A percentile compares a stretch with the other conserved stretches of the same genome.
Evolutionary conservation across 495 filamentous ascomycete species (phyloP).

Genomic region (Acidiella bohemica): DNA sequence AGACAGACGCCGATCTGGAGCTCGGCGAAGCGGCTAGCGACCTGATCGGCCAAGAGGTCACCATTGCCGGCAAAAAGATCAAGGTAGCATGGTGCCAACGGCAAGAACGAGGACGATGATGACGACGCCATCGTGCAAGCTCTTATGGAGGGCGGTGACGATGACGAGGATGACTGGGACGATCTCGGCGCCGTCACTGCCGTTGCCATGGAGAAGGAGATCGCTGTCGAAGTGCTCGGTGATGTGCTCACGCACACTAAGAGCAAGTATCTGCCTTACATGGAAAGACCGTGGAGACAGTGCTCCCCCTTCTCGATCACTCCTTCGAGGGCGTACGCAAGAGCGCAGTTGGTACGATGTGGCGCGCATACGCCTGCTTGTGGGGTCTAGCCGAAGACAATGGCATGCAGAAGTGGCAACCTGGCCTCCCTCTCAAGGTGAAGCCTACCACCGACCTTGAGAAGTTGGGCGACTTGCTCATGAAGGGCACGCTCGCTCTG

Average conservation of each 20-base stretch:
- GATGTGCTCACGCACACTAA: slow-evolving; percentile 81
- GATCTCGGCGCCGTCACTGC: slow-evolving; percentile 69
- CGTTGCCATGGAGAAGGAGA: slow-evolving; percentile 91
- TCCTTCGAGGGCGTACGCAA: slow-evolving; percentile 87
- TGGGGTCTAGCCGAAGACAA: slow-evolving; percentile 76
- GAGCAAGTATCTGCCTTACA: slow-evolving; percentile 64
- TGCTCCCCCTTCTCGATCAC: slow-evolving; percentile 71
- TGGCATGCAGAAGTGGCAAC: slow-evolving; percentile 68
- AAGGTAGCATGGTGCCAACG: slow-evolving; percentile 48
- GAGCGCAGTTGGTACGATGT: slow-evolving; percentile 75
- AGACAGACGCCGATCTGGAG: slow-evolving; percentile 69
- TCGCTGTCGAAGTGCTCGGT: slow-evolving; percentile 85
- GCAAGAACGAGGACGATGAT: slow-evolving; percentile 27
- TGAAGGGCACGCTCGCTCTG: slow-evolving; percentile 66
- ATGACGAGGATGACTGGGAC: slow-evolving; percentile 67
- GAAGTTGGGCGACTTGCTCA: slow-evolving; percentile 79
- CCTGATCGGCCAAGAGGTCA: slow-evolving; percentile 61
- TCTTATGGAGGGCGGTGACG: slow-evolving; percentile 32
- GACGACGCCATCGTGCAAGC: slow-evolving; percentile 28
- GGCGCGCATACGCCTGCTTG: slow-evolving; percentile 84
- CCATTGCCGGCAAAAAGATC: slow-evolving; percentile 67
- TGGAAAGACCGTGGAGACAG: slow-evolving; percentile 78
- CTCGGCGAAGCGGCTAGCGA: slow-evolving; percentile 66
- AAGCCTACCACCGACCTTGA: slow-evolving; percentile 60
- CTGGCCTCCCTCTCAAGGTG: slow-evolving; percentile 71